phyloP scores from a whole-genome alignment of 768 basidiomycete species.

The Trametes cinnabarina region DNA sequence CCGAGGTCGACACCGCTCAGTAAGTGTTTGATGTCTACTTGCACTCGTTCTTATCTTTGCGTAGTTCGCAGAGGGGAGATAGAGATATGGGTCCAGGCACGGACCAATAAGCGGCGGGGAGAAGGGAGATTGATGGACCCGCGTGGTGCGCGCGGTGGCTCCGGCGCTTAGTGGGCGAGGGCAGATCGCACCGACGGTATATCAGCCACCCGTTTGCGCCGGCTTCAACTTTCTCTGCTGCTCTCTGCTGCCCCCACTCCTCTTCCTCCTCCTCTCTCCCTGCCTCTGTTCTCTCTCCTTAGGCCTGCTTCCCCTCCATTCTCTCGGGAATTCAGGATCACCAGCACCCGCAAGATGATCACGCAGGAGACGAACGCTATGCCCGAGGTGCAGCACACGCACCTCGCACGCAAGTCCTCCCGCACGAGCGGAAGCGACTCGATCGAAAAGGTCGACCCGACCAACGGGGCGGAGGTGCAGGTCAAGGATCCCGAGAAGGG shows the following conservation, averaged over 20 bases:
- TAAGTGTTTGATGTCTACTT: not conserved
- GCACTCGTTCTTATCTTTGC: not conserved
- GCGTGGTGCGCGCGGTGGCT: conserved; percentile 13
- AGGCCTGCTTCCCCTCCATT: not conserved
- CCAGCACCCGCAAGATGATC: not conserved
- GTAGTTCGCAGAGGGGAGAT: not conserved
- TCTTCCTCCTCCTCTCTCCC: not conserved
- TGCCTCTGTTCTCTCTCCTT: not conserved
- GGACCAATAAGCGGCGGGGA: not conserved
- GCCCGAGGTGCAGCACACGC: not conserved
- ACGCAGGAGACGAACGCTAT: not conserved
- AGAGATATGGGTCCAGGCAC: conserved; percentile 14
- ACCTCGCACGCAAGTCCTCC: conserved; percentile 25
- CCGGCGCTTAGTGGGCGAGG: not conserved
- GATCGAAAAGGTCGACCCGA: conserved; percentile 28
- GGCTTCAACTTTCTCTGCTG: conserved; percentile 11
- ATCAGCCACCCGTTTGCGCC: conserved; percentile 3
- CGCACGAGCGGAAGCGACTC: conserved; percentile 22
- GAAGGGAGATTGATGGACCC: conserved; percentile 11
- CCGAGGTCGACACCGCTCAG: not conserved
- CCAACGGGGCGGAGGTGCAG: conserved; percentile 21
- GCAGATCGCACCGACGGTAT: not conserved
- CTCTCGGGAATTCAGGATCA: not conserved
- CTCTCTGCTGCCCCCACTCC: conserved; percentile 16
- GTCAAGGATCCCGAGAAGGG: conserved; percentile 11